These are phyloP conservation scores for Podospora anserina DNA, from an alignment of 495 filamentous ascomycete genomes.

Conservation along the genomic window DNA sequence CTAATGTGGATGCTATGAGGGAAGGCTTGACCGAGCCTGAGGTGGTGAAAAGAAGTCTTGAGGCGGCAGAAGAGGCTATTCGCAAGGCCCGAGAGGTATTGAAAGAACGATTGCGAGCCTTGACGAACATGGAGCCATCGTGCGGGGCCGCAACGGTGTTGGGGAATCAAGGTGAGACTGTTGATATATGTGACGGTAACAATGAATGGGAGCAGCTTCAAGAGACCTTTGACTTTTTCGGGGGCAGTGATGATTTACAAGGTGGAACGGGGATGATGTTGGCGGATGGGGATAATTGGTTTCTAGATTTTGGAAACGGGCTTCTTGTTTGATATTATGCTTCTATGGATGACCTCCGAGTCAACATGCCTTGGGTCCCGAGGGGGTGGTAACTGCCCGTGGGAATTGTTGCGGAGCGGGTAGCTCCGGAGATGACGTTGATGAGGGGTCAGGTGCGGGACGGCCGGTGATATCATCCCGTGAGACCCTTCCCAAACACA, in stretches of 20 bases:
- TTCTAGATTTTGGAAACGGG: background rate
- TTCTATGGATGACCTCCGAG: background rate
- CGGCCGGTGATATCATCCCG: background rate
- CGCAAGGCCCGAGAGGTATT: background rate
- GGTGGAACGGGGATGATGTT: background rate
- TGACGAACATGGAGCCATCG: background rate
- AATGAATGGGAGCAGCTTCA: background rate
- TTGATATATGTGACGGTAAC: background rate
- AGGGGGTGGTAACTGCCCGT: background rate
- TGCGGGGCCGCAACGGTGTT: background rate
- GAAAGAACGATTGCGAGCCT: background rate
- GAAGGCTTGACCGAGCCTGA: conserved; percentile 35
- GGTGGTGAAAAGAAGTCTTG: conserved; percentile 30
- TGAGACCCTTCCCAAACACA: background rate
- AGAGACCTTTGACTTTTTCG: background rate
- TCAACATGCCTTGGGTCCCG: background rate
- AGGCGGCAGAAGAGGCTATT: conserved; percentile 37
- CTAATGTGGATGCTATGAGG: conserved; percentile 46
- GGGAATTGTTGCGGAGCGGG: background rate
- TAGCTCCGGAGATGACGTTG: background rate
- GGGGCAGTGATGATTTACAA: background rate
- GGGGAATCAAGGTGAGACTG: background rate
- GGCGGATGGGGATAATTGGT: conserved; percentile 1
- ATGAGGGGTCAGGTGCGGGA: background rate
- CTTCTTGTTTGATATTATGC: background rate